These are phyloP conservation scores for Lactifluus volemus DNA, from an alignment of 768 basidiomycete species.

Conservation along the genomic window DNA sequence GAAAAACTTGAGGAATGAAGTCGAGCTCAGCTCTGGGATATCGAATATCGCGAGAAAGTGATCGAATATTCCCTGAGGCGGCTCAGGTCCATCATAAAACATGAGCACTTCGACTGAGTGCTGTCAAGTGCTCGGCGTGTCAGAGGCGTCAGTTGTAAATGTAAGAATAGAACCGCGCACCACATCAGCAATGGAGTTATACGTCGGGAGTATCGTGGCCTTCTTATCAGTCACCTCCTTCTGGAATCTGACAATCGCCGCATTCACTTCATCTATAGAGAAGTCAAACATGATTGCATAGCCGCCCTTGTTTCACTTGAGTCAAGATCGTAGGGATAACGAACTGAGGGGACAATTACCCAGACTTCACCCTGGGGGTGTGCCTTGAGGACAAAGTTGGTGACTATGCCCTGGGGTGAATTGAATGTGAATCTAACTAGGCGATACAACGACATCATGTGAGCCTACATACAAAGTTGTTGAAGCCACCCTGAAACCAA, in stretches of 20 bases:
- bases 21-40: too few relatives aligned
- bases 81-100: too few relatives aligned
- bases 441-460: background rate
- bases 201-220: conserved; percentile 2
- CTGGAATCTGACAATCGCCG: conserved; percentile 13
- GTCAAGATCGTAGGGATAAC: background rate
- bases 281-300: background rate
- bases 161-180: background rate
- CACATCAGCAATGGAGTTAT: background rate
- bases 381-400: conserved; percentile 12
- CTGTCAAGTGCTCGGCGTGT: background rate
- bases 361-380: conserved; percentile 12
- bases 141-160: too few relatives aligned
- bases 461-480: background rate
- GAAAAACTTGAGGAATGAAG: too few relatives aligned
- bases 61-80: too few relatives aligned
- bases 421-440: too few relatives aligned
- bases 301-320: background rate
- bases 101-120: too few relatives aligned
- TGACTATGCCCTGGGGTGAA: conserved; percentile 3
- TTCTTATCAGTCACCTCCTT: conserved; percentile 8
- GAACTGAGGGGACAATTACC: background rate
- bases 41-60: too few relatives aligned
- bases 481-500: too few relatives aligned
- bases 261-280: conserved; percentile 22